These are phyloP conservation scores for Chloranthus sessilifolius DNA, from an alignment of 164 flowering plant species.

Conservation along the genomic window DNA sequence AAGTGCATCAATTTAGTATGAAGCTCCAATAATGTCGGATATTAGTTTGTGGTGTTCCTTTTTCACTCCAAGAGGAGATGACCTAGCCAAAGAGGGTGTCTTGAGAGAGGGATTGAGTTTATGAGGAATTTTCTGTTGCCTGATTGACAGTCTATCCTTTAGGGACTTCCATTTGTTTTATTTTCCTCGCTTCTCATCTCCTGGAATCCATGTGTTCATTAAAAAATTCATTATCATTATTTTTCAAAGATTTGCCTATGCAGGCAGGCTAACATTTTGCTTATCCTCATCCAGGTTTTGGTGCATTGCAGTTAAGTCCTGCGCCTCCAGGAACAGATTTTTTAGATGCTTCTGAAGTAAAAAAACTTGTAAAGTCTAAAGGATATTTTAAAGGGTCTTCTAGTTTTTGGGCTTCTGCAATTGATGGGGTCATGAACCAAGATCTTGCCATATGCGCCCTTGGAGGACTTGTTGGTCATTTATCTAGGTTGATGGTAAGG, in stretches of 20 bases:
- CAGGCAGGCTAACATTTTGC: conserved; percentile 1
- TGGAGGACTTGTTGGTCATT: conserved; percentile 69
- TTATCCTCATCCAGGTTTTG: conserved; percentile 49
- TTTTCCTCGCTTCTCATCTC: too few species aligned
- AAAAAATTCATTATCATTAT: background rate
- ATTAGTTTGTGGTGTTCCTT: too few species aligned
- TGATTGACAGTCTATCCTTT: too few species aligned
- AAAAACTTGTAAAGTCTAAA: conserved; percentile 46
- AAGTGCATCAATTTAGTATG: too few species aligned
- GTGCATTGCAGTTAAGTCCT: conserved; percentile 46
- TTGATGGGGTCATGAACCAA: conserved; percentile 39
- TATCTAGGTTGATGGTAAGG: conserved; percentile 79
- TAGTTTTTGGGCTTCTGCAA: conserved; percentile 29
- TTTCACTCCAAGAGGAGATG: too few species aligned
- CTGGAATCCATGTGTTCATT: too few species aligned
- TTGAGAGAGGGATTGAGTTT: too few species aligned
- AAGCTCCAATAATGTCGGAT: too few species aligned
- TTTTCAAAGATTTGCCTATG: background rate
- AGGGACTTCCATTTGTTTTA: background rate
- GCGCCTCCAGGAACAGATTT: conserved; percentile 41
- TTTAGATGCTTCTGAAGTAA: conserved; percentile 56
- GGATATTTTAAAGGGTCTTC: conserved; percentile 66
- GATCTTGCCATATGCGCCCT: conserved; percentile 65
- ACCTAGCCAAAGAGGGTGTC: too few species aligned
- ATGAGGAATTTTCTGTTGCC: too few species aligned